Percentiles rank a stretch among this genome's conserved stretches.
phyloP scores from a whole-genome alignment of 2,329 filamentous ascomycete species.

The Aspergillus aculeatus region DNA sequence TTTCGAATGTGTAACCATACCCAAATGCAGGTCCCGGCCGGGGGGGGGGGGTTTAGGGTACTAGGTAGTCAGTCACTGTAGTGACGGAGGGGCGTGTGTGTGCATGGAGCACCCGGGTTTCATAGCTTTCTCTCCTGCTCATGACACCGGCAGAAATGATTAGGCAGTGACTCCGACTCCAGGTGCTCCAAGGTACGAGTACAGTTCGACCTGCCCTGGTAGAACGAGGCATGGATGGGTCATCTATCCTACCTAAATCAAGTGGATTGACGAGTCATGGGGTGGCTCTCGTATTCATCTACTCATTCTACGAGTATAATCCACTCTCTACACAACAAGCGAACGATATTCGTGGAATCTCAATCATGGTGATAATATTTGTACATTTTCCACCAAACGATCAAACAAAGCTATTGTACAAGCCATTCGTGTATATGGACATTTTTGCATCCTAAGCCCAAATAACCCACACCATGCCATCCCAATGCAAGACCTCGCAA shows the following conservation, averaged over 20 bases:
- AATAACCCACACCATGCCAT: conserved; percentile 11
- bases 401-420: conserved; percentile 11
- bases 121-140: neutral
- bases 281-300: neutral
- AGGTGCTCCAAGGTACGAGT: neutral
- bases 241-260: too few relatives aligned
- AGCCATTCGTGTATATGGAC: conserved; percentile 1
- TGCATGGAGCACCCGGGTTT: neutral
- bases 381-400: neutral
- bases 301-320: too few relatives aligned
- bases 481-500: conserved; percentile 14
- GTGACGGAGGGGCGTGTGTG: neutral
- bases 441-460: conserved; percentile 13
- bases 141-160: neutral
- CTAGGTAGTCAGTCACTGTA: neutral
- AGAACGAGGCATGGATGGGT: neutral
- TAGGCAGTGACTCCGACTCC: neutral
- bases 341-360: neutral
- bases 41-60: too few relatives aligned
- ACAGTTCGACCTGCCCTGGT: neutral
- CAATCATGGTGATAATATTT: neutral
- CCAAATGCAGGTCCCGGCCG: neutral
- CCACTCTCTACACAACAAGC: too few relatives aligned
- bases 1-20: neutral
- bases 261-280: too few relatives aligned